Percentiles rank a stretch among this genome's conserved stretches.
Conservation (phyloP, 345 rosid genomes). For the Citrus hindsii region DNA sequence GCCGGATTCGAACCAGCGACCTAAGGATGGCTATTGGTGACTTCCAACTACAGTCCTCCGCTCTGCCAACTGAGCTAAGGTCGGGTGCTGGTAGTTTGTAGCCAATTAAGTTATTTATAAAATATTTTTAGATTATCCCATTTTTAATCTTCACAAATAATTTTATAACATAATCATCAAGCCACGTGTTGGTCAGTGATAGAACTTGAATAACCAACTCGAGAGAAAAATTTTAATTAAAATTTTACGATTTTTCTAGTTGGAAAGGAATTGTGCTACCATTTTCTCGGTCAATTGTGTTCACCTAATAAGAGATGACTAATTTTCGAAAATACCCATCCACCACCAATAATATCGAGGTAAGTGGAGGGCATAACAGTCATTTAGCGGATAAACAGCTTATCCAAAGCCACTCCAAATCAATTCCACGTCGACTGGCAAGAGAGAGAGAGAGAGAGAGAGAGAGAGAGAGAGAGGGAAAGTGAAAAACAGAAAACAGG, state of each 20-base stretch:
- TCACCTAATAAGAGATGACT: not conserved
- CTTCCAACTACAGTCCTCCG: constrained; percentile 93
- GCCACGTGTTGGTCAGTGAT: too few relatives aligned
- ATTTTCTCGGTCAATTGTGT: not conserved
- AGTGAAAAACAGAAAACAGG: not conserved
- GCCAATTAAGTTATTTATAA: too few relatives aligned
- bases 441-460: not conserved
- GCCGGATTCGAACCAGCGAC: constrained; percentile 87
- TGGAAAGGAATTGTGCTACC: not conserved
- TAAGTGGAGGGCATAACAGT: not conserved
- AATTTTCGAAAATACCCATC: not conserved
- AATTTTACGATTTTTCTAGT: too few relatives aligned
- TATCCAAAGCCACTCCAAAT: constrained; percentile 13
- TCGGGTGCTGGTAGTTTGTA: constrained; percentile 15
- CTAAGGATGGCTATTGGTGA: constrained; percentile 36
- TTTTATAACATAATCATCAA: too few relatives aligned
- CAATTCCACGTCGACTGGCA: constrained; percentile 19
- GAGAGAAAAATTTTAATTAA: too few relatives aligned
- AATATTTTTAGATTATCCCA: too few relatives aligned
- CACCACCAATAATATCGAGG: not conserved
- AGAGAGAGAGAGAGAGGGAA: not conserved
- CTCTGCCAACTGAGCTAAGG: constrained; percentile 99
- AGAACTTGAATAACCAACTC: too few relatives aligned
- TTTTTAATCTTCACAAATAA: too few relatives aligned
- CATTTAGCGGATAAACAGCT: not conserved